A percentile compares a stretch with the other conserved stretches of the same genome.
Evolutionary conservation across 2,329 filamentous ascomycete species (phyloP).

Genomic region (Beauveria pseudobassiana): DNA sequence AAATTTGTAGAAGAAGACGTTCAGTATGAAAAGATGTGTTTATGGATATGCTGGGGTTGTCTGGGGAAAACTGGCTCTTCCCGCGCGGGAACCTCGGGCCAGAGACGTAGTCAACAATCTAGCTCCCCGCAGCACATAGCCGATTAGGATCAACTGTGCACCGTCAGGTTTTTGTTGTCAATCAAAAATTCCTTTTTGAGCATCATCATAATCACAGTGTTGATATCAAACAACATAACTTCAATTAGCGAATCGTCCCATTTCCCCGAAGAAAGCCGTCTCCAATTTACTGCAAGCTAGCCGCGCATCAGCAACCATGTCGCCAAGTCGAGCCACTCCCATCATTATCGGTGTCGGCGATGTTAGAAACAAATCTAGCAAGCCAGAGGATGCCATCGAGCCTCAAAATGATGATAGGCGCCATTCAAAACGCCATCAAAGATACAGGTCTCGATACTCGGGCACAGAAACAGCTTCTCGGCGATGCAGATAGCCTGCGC

Average conservation of each 20-base stretch:
- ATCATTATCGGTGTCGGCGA: slow-evolving; percentile 58
- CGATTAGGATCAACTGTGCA: background rate
- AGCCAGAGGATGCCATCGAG: slow-evolving; percentile 42
- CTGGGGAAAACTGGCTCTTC: background rate
- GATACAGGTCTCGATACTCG: slow-evolving; percentile 33
- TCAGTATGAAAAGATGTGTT: background rate
- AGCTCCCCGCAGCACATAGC: slow-evolving; percentile 1
- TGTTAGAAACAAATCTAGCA: slow-evolving; percentile 48
- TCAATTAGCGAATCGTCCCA: background rate
- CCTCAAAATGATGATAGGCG: slow-evolving; percentile 49
- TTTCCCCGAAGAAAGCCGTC: no score
- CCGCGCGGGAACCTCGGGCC: slow-evolving; percentile 5
- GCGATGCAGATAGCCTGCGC: slow-evolving; percentile 48
- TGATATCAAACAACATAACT: background rate
- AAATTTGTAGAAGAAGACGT: no score
- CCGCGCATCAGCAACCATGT: background rate
- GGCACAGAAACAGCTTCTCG: slow-evolving; percentile 26
- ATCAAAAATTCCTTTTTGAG: background rate
- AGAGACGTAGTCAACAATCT: background rate
- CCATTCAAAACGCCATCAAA: slow-evolving; percentile 42
- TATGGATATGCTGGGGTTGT: background rate
- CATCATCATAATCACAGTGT: background rate
- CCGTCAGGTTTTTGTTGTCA: background rate
- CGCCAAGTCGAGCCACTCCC: slow-evolving; percentile 26
- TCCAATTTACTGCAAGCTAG: background rate